A percentile compares a stretch with the other conserved stretches of the same genome.
Conservation (phyloP, 352 stramenopile genomes). For the Blastocystis sp. region DNA sequence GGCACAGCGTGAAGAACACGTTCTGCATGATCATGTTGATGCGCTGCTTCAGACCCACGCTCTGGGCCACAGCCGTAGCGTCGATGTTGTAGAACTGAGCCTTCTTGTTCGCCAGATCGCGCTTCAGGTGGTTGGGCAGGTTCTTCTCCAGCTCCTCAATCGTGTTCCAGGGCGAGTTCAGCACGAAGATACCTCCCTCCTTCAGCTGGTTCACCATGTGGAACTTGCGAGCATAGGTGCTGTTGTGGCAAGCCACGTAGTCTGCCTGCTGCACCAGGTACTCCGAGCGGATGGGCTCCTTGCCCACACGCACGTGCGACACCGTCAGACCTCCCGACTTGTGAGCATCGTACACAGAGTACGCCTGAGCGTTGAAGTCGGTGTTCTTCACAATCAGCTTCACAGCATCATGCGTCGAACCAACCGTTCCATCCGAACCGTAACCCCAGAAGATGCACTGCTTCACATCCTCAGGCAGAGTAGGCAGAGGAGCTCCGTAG, state of each 20-base stretch:
- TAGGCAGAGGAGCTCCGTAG: conserved; percentile 63
- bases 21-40: conserved; percentile 66
- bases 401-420: conserved; percentile 63
- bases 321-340: conserved; percentile 65
- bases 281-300: conserved; percentile 49
- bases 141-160: conserved; percentile 61
- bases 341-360: conserved; percentile 67
- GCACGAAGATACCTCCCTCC: conserved; percentile 60
- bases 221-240: conserved; percentile 66
- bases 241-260: conserved; percentile 67
- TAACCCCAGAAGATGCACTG: conserved; percentile 79
- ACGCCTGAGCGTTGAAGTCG: conserved; percentile 64
- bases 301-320: conserved; percentile 59
- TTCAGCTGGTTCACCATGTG: conserved; percentile 65
- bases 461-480: conserved; percentile 65
- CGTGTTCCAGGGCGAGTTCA: conserved; percentile 49
- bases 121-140: conserved; percentile 62
- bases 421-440: conserved; percentile 67
- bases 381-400: conserved; percentile 65
- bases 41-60: conserved; percentile 62
- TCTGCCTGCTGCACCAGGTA: conserved; percentile 60
- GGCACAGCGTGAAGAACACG: conserved; percentile 47
- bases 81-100: conserved; percentile 63
- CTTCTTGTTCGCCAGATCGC: conserved; percentile 62
- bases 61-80: conserved; percentile 62